These are phyloP conservation scores for Solanum arcanum DNA, from an alignment of 257 asterid genomes.

Conservation along the genomic window DNA sequence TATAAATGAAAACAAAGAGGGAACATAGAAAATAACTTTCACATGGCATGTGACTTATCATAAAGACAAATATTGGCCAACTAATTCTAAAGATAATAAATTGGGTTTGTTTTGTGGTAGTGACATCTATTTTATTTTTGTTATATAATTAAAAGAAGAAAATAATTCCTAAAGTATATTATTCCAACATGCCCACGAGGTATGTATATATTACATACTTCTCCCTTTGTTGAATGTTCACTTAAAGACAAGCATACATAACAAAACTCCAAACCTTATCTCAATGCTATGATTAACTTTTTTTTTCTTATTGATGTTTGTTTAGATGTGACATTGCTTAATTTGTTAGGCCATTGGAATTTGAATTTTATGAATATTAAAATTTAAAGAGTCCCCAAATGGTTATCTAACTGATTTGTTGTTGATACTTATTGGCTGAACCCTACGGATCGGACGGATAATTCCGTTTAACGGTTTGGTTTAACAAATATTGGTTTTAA, in stretches of 20 bases:
- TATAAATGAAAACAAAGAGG: neutral
- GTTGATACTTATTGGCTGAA: neutral
- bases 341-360: neutral
- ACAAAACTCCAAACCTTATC: neutral
- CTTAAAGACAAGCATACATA: neutral
- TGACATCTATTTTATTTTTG: neutral
- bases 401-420: neutral
- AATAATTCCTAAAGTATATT: neutral
- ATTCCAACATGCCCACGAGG: neutral
- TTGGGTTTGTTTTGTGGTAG: neutral
- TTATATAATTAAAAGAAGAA: neutral
- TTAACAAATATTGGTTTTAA: too few relatives aligned
- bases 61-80: neutral
- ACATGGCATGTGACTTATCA: neutral
- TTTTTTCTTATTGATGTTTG: neutral
- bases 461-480: too few relatives aligned
- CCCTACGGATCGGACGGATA: too few relatives aligned
- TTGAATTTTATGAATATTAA: neutral
- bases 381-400: too few relatives aligned
- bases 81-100: neutral
- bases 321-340: neutral
- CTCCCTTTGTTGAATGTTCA: neutral
- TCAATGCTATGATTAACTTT: neutral
- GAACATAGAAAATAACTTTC: neutral
- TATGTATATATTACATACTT: neutral